Evolutionary conservation across 2,329 filamentous ascomycete species (phyloP).

Genomic region (Scedosporium minutisporum): DNA sequence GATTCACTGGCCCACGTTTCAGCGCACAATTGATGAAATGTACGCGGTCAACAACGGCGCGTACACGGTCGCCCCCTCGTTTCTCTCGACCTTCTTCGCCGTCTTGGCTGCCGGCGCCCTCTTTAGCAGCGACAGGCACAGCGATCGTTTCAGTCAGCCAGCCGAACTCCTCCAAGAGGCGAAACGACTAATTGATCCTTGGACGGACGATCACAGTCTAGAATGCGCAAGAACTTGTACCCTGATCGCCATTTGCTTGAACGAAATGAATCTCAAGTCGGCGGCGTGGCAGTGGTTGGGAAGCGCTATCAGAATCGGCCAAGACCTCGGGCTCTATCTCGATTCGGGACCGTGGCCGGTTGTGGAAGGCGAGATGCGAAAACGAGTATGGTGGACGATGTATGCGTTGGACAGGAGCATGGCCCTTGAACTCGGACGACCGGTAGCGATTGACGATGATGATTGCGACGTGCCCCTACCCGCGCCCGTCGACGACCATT

Average conservation of each 20-base stretch:
- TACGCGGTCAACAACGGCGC: constrained; percentile 55
- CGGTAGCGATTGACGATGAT: constrained; percentile 72
- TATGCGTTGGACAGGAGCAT: constrained; percentile 81
- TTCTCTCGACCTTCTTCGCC: constrained; percentile 72
- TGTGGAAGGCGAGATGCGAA: constrained; percentile 76
- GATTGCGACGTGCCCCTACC: constrained; percentile 83
- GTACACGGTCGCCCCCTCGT: constrained; percentile 47
- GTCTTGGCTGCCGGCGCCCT: constrained; percentile 76
- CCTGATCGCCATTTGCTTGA: constrained; percentile 67
- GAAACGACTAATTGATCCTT: constrained; percentile 63
- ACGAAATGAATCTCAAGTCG: constrained; percentile 78
- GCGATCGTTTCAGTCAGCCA: constrained; percentile 42
- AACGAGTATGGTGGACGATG: constrained; percentile 86
- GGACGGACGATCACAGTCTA: constrained; percentile 67
- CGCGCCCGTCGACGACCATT: constrained; percentile 70
- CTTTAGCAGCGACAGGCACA: constrained; percentile 50
- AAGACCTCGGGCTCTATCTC: constrained; percentile 72
- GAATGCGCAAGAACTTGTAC: constrained; percentile 66
- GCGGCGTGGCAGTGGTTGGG: constrained; percentile 82
- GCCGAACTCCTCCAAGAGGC: constrained; percentile 63
- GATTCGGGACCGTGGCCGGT: constrained; percentile 63
- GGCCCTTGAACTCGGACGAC: constrained; percentile 70
- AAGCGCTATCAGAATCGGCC: constrained; percentile 66
- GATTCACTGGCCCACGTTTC: constrained; percentile 79
- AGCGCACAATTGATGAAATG: constrained; percentile 63